Base-by-base conservation (phyloP, 192 early-diverging fungal species). In the Entomortierella chlamydospora region DNA sequence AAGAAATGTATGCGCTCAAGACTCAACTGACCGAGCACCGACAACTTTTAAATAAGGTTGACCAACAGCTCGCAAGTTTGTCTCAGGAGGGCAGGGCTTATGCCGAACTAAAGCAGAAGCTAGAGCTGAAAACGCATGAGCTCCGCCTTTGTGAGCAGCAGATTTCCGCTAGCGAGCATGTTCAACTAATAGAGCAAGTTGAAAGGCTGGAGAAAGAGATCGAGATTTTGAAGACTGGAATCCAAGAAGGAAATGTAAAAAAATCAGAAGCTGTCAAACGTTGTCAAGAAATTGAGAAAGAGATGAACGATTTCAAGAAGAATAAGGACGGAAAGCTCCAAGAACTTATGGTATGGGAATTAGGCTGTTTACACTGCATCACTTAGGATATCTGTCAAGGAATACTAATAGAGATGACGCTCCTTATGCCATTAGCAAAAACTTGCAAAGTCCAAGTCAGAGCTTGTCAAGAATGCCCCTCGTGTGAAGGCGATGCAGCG, bases 251-350 rank as follows among this genome's bases (percentile, higher is more conserved):
- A 1, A 81, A 78, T 0, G 37, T 71, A 18, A 85, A 82, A 62
- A 72, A 81, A 41, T 73, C 84, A n/a, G 83, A 85, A 13, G 90
- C 90, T 25, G 28, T 80, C 17, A 77, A 70, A 34, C 86, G 89
- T 15, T 88, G 85, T 22, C 65, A 87, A 53, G 82, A 86, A 34
- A 93, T 96, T 52, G 93, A 94, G 65, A 67, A 81, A 42, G 97
- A 99, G 74, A 98, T 98, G 95, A 84, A 86, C 26, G 95, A 97
- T 72, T 95, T 97, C 50, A 89, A 92, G 57, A 84, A 84, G 37
- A 91, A 99, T 80, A 95, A 95, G 70, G 95, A 95, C 39, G 88
- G 89, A 17, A 99, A 98, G 82, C 72, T 99, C 31, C 88, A 95
- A 66, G 90, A 94, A 51, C 86, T 99, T 28, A 87, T 90, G 54